A percentile compares a stretch with the other conserved stretches of the same genome.
Conservation (phyloP, 805 yeast genomes). For the Candida vaughaniae region DNA sequence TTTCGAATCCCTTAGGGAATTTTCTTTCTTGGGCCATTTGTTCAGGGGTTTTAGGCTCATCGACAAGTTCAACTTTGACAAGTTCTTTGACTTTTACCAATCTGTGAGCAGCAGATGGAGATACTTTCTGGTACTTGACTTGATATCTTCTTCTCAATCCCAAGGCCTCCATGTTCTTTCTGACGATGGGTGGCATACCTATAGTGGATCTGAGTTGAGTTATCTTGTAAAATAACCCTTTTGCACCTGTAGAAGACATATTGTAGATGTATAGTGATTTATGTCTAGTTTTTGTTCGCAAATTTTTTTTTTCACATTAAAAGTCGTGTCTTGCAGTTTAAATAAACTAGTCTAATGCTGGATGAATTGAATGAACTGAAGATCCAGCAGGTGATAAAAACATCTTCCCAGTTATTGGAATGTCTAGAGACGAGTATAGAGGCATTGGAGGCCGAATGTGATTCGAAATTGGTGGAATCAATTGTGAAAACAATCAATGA, state of each 20-base stretch:
- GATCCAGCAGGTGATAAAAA: neutral
- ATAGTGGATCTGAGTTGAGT: conserved; percentile 80
- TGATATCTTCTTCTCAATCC: conserved; percentile 78
- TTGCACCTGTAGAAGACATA: conserved; percentile 4
- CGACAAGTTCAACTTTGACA: conserved; percentile 75
- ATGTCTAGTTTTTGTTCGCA: too few species aligned
- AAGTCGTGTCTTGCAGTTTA: conserved; percentile 7
- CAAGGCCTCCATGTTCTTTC: conserved; percentile 63
- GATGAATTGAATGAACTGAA: too few species aligned
- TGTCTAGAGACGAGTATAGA: neutral
- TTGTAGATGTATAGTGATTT: too few species aligned
- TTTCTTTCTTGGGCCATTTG: conserved; percentile 58
- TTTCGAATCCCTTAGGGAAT: conserved; percentile 59
- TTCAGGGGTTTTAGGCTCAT: conserved; percentile 46
- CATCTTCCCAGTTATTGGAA: neutral
- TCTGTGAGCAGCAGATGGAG: conserved; percentile 83
- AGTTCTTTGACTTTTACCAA: conserved; percentile 81
- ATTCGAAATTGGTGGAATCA: neutral
- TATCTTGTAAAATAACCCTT: conserved; percentile 45
- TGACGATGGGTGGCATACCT: conserved; percentile 71
- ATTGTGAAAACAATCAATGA: conserved; percentile 34
- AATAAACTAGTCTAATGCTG: too few species aligned
- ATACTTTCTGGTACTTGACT: conserved; percentile 66
- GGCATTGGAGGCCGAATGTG: neutral
- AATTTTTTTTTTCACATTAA: conserved; percentile 2